phyloP scores from a whole-genome alignment of 2,329 filamentous ascomycete genomes.

The Epichloe amarillans region DNA sequence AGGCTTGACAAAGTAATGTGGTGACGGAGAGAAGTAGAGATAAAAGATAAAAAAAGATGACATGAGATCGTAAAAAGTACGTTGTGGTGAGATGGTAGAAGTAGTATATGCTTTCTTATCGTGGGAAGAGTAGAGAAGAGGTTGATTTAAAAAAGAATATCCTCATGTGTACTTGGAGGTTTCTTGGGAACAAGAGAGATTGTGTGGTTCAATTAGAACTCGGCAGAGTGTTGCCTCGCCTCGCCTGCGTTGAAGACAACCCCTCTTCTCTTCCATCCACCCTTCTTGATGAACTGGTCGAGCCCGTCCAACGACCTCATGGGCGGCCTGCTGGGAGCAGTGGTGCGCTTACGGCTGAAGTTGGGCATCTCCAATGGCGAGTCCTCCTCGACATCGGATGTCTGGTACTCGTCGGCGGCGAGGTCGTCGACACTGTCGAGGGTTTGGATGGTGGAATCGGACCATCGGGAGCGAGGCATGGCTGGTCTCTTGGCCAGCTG shows the following conservation, averaged over 20 bases:
- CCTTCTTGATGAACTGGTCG: conserved; percentile 28
- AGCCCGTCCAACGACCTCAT: conserved; percentile 25
- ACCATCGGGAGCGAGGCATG: conserved; percentile 27
- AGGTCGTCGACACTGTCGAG: conserved; percentile 12
- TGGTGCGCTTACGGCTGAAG: conserved; percentile 21
- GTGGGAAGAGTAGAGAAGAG: no score
- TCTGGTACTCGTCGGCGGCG: conserved; percentile 9
- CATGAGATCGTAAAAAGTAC: not conserved
- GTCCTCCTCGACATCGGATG: conserved; percentile 10
- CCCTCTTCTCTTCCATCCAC: conserved; percentile 30
- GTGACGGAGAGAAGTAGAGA: not conserved
- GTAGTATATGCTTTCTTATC: not conserved
- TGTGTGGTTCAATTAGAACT: not conserved
- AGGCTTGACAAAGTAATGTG: not conserved
- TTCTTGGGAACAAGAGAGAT: no score
- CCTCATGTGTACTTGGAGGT: no score
- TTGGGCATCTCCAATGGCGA: conserved; percentile 16
- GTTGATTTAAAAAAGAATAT: no score
- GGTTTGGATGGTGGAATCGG: conserved; percentile 27
- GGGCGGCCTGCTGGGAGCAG: conserved; percentile 20
- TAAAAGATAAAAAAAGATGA: not conserved
- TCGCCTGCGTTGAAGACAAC: conserved; percentile 26
- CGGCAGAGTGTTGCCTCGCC: not conserved
- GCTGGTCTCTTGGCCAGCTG: conserved; percentile 17
- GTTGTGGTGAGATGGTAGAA: not conserved